Conservation (phyloP, 2,329 filamentous ascomycete species). For the Aspergillaceae sp. region DNA sequence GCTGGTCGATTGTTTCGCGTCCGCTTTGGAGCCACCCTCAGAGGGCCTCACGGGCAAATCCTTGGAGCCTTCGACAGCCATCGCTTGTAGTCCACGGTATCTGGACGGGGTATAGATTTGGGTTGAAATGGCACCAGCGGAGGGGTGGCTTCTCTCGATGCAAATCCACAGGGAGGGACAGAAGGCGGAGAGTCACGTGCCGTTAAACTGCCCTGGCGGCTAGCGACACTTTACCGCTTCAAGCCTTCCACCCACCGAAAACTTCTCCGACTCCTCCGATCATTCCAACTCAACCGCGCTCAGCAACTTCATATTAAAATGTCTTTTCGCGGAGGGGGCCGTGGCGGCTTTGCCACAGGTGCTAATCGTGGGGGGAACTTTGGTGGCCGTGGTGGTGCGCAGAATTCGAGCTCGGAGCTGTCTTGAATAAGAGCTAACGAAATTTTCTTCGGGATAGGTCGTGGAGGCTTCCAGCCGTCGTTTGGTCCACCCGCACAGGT, state of each 20-base stretch:
- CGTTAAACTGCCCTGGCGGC: slow-evolving; percentile 25
- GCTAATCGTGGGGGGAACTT: slow-evolving; percentile 45
- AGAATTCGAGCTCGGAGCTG: slow-evolving; percentile 9
- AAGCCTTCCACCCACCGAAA: slow-evolving; percentile 37
- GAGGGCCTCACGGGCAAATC: slow-evolving; percentile 30
- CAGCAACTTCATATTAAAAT: slow-evolving; percentile 36
- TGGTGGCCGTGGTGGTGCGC: slow-evolving; percentile 35
- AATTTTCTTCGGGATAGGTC: slow-evolving; percentile 41
- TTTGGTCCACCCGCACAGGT: slow-evolving; percentile 56
- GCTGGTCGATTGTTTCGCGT: slow-evolving; percentile 19
- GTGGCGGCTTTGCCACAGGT: slow-evolving; percentile 42
- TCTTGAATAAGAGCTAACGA: slow-evolving; percentile 20
- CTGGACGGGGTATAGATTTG: slow-evolving; percentile 6
- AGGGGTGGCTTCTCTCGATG: slow-evolving; percentile 6
- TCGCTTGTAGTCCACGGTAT: slow-evolving; percentile 8
- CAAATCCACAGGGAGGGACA: slow-evolving; percentile 16
- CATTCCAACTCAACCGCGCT: slow-evolving; percentile 17
- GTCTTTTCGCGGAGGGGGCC: slow-evolving; percentile 56
- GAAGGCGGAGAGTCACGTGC: slow-evolving; percentile 30
- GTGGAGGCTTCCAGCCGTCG: slow-evolving; percentile 54
- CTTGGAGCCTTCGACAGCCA: slow-evolving; percentile 29
- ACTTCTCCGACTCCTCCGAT: slow-evolving; percentile 25
- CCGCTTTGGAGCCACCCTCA: slow-evolving; percentile 25
- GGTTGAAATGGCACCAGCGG: slow-evolving; percentile 11
- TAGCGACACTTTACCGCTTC: slow-evolving; percentile 36